Evolutionary conservation across 106 monocot species (phyloP).

Genomic region (Dendrobium officinale): DNA sequence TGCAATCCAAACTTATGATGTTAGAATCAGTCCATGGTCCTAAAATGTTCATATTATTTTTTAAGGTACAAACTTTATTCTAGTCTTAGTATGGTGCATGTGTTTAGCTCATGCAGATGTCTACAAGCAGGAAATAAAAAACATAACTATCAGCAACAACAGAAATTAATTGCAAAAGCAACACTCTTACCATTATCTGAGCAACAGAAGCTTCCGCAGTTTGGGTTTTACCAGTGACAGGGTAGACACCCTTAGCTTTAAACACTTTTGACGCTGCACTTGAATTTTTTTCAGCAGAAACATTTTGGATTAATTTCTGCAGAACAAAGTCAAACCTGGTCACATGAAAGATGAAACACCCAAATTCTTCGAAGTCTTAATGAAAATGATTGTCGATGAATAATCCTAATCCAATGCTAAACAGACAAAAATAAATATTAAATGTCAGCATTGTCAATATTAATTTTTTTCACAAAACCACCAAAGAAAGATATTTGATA

Average conservation of each 20-base stretch:
- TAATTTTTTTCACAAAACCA: neutral
- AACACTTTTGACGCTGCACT: conserved; percentile 6
- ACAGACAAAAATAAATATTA: neutral
- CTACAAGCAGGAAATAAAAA: too few relatives aligned
- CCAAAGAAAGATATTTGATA: neutral
- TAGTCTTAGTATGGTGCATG: too few relatives aligned
- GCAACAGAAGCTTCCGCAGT: conserved; percentile 5
- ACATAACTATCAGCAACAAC: too few relatives aligned
- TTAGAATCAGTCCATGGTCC: too few relatives aligned
- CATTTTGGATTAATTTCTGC: conserved; percentile 42
- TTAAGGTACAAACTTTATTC: too few relatives aligned
- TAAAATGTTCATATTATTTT: too few relatives aligned
- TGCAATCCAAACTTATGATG: neutral
- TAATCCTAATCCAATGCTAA: neutral
- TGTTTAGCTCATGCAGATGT: too few relatives aligned
- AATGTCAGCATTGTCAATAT: neutral
- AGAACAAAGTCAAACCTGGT: neutral
- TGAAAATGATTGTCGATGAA: neutral
- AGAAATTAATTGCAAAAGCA: neutral
- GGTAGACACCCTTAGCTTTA: conserved; percentile 4
- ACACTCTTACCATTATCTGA: conserved; percentile 5
- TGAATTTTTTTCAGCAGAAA: conserved; percentile 28
- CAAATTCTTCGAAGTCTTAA: neutral
- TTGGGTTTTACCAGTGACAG: conserved; percentile 11
- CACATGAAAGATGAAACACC: conserved; percentile 2